A percentile compares a stretch with the other conserved stretches of the same genome.
These are phyloP conservation scores for Arctostaphylos glauca DNA, from an alignment of 148 eudicot genomes.

Conservation along the genomic window DNA sequence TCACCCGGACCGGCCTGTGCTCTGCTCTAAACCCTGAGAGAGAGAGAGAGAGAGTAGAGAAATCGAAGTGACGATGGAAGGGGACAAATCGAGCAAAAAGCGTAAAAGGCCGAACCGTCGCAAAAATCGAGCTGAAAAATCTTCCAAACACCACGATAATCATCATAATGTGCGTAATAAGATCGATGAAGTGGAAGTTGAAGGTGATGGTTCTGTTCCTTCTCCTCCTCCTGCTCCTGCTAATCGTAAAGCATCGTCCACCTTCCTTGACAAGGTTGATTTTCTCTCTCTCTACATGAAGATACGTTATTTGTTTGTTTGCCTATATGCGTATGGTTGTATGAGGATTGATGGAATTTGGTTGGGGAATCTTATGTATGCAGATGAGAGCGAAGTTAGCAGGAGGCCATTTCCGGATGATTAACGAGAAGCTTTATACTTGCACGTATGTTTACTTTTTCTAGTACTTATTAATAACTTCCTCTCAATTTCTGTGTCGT, in stretches of 20 bases:
- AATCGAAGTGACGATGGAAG: constrained; percentile 15
- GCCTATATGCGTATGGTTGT: neutral
- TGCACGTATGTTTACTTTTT: constrained; percentile 52
- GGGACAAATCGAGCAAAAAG: constrained; percentile 6
- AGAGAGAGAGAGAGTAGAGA: neutral
- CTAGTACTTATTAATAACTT: neutral
- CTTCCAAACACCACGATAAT: neutral
- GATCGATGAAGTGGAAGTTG: neutral
- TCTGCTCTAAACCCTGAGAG: neutral
- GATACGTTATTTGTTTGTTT: neutral
- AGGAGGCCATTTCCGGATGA: constrained; percentile 92
- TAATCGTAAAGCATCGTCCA: constrained; percentile 11
- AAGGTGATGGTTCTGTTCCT: neutral
- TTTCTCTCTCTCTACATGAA: neutral
- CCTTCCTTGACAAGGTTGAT: constrained; percentile 53
- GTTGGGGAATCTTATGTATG: neutral
- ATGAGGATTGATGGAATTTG: neutral
- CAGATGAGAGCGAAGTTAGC: constrained; percentile 88
- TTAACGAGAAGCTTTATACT: constrained; percentile 96
- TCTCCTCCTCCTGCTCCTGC: neutral
- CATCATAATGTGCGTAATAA: neutral
- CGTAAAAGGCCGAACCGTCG: constrained; percentile 12
- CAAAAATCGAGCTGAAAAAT: neutral
- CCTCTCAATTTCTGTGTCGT: neutral
- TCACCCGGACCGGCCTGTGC: neutral